A percentile compares a stretch with the other conserved stretches of the same genome.
These are phyloP conservation scores for Vitis hybrid DNA, from an alignment of 177 flowering plant genomes.

Conservation along the genomic window DNA sequence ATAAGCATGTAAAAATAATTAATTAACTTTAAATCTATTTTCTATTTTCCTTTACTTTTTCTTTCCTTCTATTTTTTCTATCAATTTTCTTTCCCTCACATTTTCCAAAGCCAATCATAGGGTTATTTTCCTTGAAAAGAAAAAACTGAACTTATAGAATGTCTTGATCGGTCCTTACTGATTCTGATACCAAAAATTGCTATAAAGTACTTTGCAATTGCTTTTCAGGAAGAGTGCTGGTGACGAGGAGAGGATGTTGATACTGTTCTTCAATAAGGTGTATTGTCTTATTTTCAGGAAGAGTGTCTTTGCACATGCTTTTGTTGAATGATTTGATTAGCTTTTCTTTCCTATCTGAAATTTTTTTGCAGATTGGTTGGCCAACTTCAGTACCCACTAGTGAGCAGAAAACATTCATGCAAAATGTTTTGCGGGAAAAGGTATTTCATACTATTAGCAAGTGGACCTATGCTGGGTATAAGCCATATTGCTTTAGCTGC, in stretches of 20 bases:
- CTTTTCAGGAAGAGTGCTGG: slow-evolving; percentile 74
- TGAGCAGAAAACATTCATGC: slow-evolving; percentile 70
- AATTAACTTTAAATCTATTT: too few species aligned
- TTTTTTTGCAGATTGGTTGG: slow-evolving; percentile 81
- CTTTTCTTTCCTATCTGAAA: not conserved
- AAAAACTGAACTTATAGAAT: too few species aligned
- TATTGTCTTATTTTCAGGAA: slow-evolving; percentile 3
- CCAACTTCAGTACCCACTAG: slow-evolving; percentile 88
- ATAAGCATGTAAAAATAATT: too few species aligned
- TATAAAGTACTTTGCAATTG: not conserved
- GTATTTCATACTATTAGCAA: slow-evolving; percentile 27
- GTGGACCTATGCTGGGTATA: not conserved
- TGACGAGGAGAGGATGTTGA: slow-evolving; percentile 86
- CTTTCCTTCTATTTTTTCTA: too few species aligned
- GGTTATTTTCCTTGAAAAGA: too few species aligned
- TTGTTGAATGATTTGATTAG: not conserved
- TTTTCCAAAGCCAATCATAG: not conserved
- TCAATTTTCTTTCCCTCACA: not conserved
- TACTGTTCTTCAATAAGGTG: slow-evolving; percentile 75
- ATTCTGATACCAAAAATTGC: not conserved
- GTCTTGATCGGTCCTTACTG: not conserved
- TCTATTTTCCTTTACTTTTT: too few species aligned
- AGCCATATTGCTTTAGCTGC: not conserved
- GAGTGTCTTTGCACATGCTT: not conserved
- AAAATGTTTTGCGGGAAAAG: slow-evolving; percentile 75